Evolutionary conservation across 31 red algal genomes (phyloP).

Genomic region (Porphyra umbilicalis): DNA sequence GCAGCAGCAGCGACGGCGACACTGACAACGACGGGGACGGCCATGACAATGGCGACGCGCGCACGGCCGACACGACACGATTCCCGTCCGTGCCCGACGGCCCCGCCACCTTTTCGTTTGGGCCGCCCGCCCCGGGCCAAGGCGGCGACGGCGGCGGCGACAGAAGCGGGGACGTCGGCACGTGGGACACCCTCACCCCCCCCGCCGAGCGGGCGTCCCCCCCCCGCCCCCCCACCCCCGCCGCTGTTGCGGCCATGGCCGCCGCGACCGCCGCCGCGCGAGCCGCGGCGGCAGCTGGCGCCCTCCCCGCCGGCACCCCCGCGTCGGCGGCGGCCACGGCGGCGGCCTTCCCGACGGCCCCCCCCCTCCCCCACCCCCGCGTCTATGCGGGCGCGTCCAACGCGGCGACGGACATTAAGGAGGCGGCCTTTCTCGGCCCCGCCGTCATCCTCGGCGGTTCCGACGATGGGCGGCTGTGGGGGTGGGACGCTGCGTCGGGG

Average conservation of each 20-base stretch:
- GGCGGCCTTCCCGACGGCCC: background rate
- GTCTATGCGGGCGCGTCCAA: background rate
- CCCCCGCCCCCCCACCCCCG: too few relatives aligned
- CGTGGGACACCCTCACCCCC: too few relatives aligned
- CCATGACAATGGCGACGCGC: background rate
- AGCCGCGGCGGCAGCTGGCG: background rate
- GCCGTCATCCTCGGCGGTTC: background rate
- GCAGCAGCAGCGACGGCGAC: background rate
- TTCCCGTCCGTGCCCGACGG: too few relatives aligned
- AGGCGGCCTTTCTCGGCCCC: background rate
- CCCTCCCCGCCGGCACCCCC: background rate
- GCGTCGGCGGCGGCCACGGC: background rate
- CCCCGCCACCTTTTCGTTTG: too few relatives aligned
- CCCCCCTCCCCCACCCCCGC: background rate
- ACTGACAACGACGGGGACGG: background rate
- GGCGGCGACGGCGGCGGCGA: too few relatives aligned
- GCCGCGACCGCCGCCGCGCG: background rate
- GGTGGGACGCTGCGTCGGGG: background rate
- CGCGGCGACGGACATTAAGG: background rate
- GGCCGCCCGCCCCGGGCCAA: too few relatives aligned
- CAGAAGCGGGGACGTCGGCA: too few relatives aligned
- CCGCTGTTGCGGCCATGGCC: background rate
- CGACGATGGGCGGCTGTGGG: slow-evolving; percentile 2
- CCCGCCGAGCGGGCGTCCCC: too few relatives aligned
- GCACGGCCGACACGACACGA: background rate